phyloP scores from a whole-genome alignment of 768 basidiomycete species.

The Pleurotus sapidus region DNA sequence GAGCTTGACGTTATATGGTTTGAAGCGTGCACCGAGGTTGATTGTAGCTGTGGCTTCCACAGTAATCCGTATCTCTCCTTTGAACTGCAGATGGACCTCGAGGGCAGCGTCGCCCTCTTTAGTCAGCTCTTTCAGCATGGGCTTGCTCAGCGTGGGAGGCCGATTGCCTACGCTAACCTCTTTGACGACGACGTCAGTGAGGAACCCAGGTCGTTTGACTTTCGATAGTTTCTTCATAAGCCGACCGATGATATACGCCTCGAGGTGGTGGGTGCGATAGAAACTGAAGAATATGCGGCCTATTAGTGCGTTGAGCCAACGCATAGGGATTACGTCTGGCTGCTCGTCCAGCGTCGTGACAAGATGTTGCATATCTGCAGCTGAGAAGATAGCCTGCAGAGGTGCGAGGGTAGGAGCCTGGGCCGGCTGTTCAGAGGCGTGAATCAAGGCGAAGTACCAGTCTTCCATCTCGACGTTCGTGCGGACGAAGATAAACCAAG shows the following conservation, averaged over 20 bases:
- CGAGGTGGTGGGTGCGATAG: conserved; percentile 80
- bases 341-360: conserved; percentile 87
- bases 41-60: conserved; percentile 89
- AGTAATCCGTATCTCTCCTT: conserved; percentile 87
- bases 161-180: conserved; percentile 87
- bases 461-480: conserved; percentile 95
- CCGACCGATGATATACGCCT: conserved; percentile 80
- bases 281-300: conserved; percentile 92
- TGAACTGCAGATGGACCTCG: conserved; percentile 81
- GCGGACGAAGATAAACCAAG: conserved; percentile 94
- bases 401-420: conserved; percentile 61
- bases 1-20: conserved; percentile 86
- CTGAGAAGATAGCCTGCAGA: conserved; percentile 62
- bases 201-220: conserved; percentile 84
- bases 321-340: conserved; percentile 94
- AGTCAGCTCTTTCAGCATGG: conserved; percentile 97
- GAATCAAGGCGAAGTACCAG: conserved; percentile 85
- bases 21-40: conserved; percentile 79
- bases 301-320: conserved; percentile 94
- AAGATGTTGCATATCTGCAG: conserved; percentile 78
- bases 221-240: conserved; percentile 94
- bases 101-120: conserved; percentile 90
- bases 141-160: conserved; percentile 88
- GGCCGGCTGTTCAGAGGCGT: conserved; percentile 64
- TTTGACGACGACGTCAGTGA: conserved; percentile 81